These are phyloP conservation scores for Papiliotrema nemorosa DNA, from an alignment of 1,284 basidiomycete genomes.

Conservation along the genomic window DNA sequence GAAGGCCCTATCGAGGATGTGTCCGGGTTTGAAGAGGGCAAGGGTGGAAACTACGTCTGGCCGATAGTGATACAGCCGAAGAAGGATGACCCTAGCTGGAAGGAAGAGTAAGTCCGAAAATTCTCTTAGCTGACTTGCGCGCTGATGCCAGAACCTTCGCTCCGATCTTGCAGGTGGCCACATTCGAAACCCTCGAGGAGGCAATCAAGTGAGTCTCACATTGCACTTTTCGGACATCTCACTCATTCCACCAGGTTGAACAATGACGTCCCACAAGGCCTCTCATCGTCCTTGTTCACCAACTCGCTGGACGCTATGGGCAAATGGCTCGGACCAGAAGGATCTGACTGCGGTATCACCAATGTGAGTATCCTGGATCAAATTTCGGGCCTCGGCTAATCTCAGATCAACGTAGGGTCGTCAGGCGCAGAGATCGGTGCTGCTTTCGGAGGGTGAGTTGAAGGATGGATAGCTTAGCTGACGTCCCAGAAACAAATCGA, in stretches of 20 bases:
- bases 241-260: conserved; percentile 61
- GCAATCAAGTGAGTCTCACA: conserved; percentile 60
- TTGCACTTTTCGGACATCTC: not conserved
- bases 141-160: conserved; percentile 31
- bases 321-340: conserved; percentile 84
- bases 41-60: conserved; percentile 77
- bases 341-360: conserved; percentile 84
- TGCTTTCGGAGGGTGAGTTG: conserved; percentile 69
- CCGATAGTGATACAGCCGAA: conserved; percentile 67
- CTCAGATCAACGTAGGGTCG: conserved; percentile 15
- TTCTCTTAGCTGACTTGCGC: conserved; percentile 61
- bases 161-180: conserved; percentile 69
- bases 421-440: conserved; percentile 87
- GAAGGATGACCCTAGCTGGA: conserved; percentile 43
- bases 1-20: conserved; percentile 29
- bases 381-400: not conserved
- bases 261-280: conserved; percentile 83
- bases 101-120: conserved; percentile 25
- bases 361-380: conserved; percentile 49
- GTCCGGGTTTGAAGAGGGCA: conserved; percentile 51
- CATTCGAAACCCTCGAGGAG: conserved; percentile 84
- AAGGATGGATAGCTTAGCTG: not conserved
- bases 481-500: conserved; percentile 26
- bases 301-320: conserved; percentile 74
- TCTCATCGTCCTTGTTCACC: conserved; percentile 89